phyloP scores from a whole-genome alignment of 1,284 basidiomycete genomes.

The Veloboletus limbatus region DNA sequence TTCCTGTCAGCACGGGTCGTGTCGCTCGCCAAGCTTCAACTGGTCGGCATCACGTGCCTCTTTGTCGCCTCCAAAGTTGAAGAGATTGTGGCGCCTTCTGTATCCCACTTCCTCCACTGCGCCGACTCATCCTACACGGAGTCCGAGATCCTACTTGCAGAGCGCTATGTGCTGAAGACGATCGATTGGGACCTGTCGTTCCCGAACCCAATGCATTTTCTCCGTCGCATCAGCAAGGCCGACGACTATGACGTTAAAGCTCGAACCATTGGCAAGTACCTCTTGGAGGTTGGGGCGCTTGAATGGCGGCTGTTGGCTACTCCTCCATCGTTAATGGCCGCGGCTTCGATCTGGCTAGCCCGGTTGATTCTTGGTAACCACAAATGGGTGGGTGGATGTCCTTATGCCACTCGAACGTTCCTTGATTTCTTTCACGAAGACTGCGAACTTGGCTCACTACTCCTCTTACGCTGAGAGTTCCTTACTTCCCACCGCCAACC shows the following conservation, averaged over 20 bases:
- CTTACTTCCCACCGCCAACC: slow-evolving; percentile 82
- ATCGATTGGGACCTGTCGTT: slow-evolving; percentile 91
- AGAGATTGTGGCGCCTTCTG: slow-evolving; percentile 91
- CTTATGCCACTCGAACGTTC: neutral
- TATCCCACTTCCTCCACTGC: slow-evolving; percentile 85
- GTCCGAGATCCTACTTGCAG: slow-evolving; percentile 89
- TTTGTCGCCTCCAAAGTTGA: slow-evolving; percentile 96
- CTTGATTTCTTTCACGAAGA: slow-evolving; percentile 42
- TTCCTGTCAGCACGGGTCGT: slow-evolving; percentile 91
- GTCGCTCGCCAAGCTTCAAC: slow-evolving; percentile 90
- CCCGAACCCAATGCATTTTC: slow-evolving; percentile 92
- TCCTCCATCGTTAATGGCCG: slow-evolving; percentile 85
- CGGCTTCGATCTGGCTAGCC: slow-evolving; percentile 90
- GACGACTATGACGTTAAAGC: slow-evolving; percentile 93
- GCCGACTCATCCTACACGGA: slow-evolving; percentile 87
- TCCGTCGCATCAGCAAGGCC: slow-evolving; percentile 91
- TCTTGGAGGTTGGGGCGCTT: slow-evolving; percentile 87
- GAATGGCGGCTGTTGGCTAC: slow-evolving; percentile 84
- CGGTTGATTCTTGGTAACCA: slow-evolving; percentile 80
- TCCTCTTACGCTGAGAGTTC: slow-evolving; percentile 86
- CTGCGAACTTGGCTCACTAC: slow-evolving; percentile 87
- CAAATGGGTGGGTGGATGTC: slow-evolving; percentile 68
- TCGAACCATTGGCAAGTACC: slow-evolving; percentile 89
- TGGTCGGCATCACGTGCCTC: slow-evolving; percentile 92
- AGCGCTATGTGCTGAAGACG: slow-evolving; percentile 90